Evolutionary conservation across 768 basidiomycete genomes (phyloP), one percentile per base, ranked within the genome.

Genomic region (Pleurotus sapidus): DNA sequence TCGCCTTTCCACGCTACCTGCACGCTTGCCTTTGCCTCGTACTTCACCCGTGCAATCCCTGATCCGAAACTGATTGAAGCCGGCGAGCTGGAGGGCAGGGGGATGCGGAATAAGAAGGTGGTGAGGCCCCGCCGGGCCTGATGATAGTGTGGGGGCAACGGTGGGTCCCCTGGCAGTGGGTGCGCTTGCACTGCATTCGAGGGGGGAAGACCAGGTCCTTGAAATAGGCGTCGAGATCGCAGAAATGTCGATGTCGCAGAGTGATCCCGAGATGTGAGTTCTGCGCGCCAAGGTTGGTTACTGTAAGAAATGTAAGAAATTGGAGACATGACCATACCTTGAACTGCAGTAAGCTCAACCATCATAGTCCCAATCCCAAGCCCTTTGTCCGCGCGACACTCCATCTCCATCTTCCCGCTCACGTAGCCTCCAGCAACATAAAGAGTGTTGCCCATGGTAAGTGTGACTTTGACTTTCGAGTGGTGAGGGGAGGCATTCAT

Each of bases 401-500:
- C 91, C 65, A 93, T 77, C 67, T 91, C 84, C 79, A 93, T 79
- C 73, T 87, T 91, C 9, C 91, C 91, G 5, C 84, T 75, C 34
- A 92, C 77, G 61, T 79, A 72, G 38, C 75, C 73, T 0, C 91
- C 91, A 1, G 91, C 86, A 50, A 90, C 80, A 64, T 82, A 89
- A 25, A 79, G 74, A 2, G 80, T 67, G 61, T 88, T 81, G 1
- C 82, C 78, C 5, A 91, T 74, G 5, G 75, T 78, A 17, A 89
- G 66, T 11, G 86, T 78, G 14, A 90, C 80, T 68, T 82, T 89
- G 68, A 93, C 82, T 72, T 91, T 93, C 24, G 89, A 75, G 68
- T 93, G 91, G 67, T 87, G 77, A 0, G 86, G 79, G n/a, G 84
- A 83, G 27, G 88, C 86, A 71, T 93, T 93, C 91, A 93, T 93